A percentile compares a stretch with the other conserved stretches of the same genome.
Evolutionary conservation across 768 basidiomycete species (phyloP).

Genomic region (Tephrocybe sp.): DNA sequence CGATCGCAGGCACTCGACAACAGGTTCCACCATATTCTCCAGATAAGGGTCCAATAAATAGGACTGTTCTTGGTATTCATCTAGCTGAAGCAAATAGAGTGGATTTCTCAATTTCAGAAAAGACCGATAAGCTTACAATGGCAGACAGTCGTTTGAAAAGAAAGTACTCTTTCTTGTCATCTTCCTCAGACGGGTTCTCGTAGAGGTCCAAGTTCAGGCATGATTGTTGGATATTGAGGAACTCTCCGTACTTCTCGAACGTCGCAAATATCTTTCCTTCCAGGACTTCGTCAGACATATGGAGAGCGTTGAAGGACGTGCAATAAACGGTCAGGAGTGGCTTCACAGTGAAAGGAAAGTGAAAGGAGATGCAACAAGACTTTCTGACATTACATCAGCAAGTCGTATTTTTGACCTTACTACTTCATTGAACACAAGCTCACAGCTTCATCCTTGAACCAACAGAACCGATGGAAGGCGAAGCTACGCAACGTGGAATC

Average conservation of each 20-base stretch:
- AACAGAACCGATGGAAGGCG: slow-evolving; percentile 8
- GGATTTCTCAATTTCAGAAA: not conserved
- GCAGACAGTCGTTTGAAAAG: slow-evolving; percentile 41
- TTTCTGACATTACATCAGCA: no score
- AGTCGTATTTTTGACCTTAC: not conserved
- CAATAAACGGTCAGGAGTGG: no score
- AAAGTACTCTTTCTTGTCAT: slow-evolving; percentile 41
- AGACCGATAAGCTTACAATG: slow-evolving; percentile 45
- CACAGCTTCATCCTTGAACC: no score
- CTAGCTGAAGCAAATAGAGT: slow-evolving; percentile 53
- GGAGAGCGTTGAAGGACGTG: not conserved
- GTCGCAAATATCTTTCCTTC: slow-evolving; percentile 51
- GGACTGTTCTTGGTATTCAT: slow-evolving; percentile 90
- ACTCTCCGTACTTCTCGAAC: slow-evolving; percentile 65
- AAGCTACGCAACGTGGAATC: slow-evolving; percentile 20
- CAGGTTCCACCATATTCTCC: slow-evolving; percentile 74
- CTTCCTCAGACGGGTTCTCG: slow-evolving; percentile 39
- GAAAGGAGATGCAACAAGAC: no score
- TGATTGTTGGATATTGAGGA: slow-evolving; percentile 47
- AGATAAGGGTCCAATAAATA: slow-evolving; percentile 91
- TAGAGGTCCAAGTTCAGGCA: slow-evolving; percentile 52
- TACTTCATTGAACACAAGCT: no score
- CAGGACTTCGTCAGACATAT: slow-evolving; percentile 34
- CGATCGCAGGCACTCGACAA: slow-evolving; percentile 61
- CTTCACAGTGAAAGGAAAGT: no score